These are phyloP conservation scores for Myochromella boudieri DNA, from an alignment of 768 basidiomycete genomes.

Conservation along the genomic window DNA sequence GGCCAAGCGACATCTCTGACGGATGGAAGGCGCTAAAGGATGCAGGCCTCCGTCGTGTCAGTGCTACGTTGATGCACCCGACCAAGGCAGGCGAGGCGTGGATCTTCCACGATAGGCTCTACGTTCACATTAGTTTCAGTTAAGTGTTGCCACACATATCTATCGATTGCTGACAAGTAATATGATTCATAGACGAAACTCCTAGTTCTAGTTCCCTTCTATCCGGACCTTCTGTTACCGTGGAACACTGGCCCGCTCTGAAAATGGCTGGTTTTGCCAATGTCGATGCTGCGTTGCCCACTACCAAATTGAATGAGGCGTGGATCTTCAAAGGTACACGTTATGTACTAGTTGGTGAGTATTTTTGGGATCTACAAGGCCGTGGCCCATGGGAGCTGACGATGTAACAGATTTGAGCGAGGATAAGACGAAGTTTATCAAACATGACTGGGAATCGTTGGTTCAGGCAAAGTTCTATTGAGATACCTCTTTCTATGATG, in stretches of 20 bases:
- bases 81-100: slow-evolving; percentile 4
- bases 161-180: neutral
- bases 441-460: neutral
- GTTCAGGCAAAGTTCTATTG: neutral
- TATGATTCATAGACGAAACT: neutral
- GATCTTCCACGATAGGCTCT: slow-evolving; percentile 4
- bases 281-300: neutral
- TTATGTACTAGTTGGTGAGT: neutral
- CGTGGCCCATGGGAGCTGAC: neutral
- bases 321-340: neutral
- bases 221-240: slow-evolving; percentile 1
- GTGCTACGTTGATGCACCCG: neutral
- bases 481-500: too few relatives aligned
- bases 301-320: neutral
- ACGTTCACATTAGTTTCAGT: neutral
- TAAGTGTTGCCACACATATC: neutral
- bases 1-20: neutral
- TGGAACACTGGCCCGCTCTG: neutral
- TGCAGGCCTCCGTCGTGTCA: neutral
- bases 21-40: neutral
- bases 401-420: neutral
- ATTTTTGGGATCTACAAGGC: neutral
- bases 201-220: neutral
- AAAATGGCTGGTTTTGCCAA: neutral
- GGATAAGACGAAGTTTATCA: neutral